Conservation (phyloP, 2,329 filamentous ascomycete species). For the Macrophomina pseudophaseolina region DNA sequence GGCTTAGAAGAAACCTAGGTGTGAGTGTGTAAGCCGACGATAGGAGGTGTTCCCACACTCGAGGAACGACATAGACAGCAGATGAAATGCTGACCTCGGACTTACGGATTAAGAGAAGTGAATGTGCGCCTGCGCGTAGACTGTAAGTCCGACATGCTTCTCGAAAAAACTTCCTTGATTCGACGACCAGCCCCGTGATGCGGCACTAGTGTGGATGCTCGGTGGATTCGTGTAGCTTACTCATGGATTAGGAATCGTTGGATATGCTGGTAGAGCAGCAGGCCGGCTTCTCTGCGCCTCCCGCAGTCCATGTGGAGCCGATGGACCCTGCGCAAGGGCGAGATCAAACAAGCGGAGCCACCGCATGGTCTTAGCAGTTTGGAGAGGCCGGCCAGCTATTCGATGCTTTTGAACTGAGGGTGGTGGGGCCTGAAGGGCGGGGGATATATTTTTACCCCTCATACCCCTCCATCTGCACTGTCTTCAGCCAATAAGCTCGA, state of each 20-base stretch:
- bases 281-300: not conserved
- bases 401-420: too few species aligned
- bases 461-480: not conserved
- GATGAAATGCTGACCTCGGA: not conserved
- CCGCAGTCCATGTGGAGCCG: not conserved
- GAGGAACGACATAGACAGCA: not conserved
- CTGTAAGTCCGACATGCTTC: not conserved
- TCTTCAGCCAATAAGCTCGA: too few species aligned
- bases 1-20: not conserved
- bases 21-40: conserved; percentile 1
- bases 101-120: not conserved
- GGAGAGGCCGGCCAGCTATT: too few species aligned
- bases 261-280: not conserved
- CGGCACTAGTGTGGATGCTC: not conserved
- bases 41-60: not conserved
- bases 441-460: not conserved
- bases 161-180: not conserved
- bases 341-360: too few species aligned
- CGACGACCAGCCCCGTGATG: not conserved
- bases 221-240: not conserved
- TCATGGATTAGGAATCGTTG: conserved; percentile 11
- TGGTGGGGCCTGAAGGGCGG: not conserved
- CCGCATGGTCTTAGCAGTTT: too few species aligned
- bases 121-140: not conserved
- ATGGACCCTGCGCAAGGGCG: not conserved